These are phyloP conservation scores for Acmispon strigosus DNA, from an alignment of 306 rosid genomes.

Conservation along the genomic window DNA sequence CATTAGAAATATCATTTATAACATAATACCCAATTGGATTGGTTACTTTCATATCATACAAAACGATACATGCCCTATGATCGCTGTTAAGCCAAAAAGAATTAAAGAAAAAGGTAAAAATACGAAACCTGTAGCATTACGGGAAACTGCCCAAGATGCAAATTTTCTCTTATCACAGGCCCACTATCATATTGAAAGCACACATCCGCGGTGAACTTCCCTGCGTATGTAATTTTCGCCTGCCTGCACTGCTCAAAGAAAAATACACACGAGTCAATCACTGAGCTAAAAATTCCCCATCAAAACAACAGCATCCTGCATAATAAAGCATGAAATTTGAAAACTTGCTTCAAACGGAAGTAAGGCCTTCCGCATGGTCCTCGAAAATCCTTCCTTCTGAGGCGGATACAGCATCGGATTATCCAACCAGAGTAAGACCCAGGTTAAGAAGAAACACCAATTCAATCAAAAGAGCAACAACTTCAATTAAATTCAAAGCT, in stretches of 20 bases:
- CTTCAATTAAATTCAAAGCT: not conserved
- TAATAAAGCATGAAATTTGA: not conserved
- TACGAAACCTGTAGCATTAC: slow-evolving; percentile 71
- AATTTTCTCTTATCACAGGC: slow-evolving; percentile 36
- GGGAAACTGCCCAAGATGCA: slow-evolving; percentile 65
- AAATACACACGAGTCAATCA: slow-evolving; percentile 14
- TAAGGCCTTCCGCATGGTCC: not conserved
- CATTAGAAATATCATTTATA: not conserved
- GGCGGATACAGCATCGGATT: slow-evolving; percentile 47
- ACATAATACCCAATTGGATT: not conserved
- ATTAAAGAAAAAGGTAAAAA: not conserved
- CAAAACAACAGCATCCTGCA: not conserved
- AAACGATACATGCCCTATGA: not conserved
- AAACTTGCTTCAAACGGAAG: slow-evolving; percentile 62
- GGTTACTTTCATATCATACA: not conserved
- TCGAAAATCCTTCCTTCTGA: slow-evolving; percentile 30
- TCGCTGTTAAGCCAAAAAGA: no score
- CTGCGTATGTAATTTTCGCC: slow-evolving; percentile 63
- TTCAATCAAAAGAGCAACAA: not conserved
- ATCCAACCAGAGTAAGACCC: slow-evolving; percentile 52
- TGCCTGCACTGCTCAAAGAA: slow-evolving; percentile 68
- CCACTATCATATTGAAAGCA: slow-evolving; percentile 49
- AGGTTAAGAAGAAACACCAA: slow-evolving; percentile 47
- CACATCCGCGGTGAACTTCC: slow-evolving; percentile 51
- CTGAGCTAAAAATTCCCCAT: not conserved